phyloP scores from a whole-genome alignment of 805 yeast species.

The Hemisphaericaspora nanyangensis region DNA sequence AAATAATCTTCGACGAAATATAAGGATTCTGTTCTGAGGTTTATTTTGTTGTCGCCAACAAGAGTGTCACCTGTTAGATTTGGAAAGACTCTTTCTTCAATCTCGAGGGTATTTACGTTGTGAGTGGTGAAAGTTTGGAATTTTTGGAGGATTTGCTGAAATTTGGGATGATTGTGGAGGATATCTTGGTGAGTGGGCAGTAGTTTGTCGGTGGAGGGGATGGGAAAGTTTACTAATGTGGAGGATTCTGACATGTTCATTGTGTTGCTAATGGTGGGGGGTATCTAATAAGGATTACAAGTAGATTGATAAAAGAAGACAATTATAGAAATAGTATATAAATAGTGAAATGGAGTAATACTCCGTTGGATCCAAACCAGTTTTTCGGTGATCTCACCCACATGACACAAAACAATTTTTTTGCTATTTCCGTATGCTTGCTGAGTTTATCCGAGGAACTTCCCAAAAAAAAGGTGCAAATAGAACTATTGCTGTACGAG shows the following conservation, averaged over 20 bases:
- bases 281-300: too few species aligned
- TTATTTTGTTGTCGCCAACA: constrained; percentile 31
- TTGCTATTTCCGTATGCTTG: too few species aligned
- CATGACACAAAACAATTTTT: too few species aligned
- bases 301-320: too few species aligned
- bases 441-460: too few species aligned
- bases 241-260: constrained; percentile 1
- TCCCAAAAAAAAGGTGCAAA: too few species aligned
- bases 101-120: constrained; percentile 6
- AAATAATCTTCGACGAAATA: constrained; percentile 33
- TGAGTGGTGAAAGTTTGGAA: constrained; percentile 2
- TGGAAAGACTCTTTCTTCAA: constrained; percentile 29
- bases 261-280: too few species aligned
- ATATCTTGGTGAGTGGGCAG: background rate
- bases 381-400: too few species aligned
- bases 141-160: constrained; percentile 1
- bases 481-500: too few species aligned
- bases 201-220: background rate
- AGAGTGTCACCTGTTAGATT: constrained; percentile 34
- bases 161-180: constrained; percentile 4
- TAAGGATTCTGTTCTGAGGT: constrained; percentile 28
- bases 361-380: too few species aligned
- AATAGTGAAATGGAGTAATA: too few species aligned
- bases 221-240: background rate
- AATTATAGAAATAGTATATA: too few species aligned